Percentiles rank a stretch among this genome's conserved stretches.
phyloP scores from a whole-genome alignment of 1,139 yeast genomes.

The Debaryomyces coudertii region DNA sequence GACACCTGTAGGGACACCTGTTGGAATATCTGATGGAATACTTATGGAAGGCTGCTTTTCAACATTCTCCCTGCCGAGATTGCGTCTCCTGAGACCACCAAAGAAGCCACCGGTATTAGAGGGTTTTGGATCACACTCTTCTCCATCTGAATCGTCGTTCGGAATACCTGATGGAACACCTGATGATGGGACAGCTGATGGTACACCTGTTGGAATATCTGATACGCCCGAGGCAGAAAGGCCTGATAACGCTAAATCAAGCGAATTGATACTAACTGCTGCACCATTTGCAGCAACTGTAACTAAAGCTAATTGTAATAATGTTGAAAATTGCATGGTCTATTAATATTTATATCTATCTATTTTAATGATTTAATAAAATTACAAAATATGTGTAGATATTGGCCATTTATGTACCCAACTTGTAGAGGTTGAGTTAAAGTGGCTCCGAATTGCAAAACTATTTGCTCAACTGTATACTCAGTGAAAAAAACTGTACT shows the following conservation, averaged over 20 bases:
- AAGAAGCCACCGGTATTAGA: background rate
- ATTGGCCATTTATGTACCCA: background rate
- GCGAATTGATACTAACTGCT: background rate
- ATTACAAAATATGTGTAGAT: background rate
- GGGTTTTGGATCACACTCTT: background rate
- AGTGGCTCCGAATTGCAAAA: conserved; percentile 3
- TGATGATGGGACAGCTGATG: background rate
- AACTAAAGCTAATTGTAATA: background rate
- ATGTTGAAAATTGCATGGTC: conserved; percentile 1
- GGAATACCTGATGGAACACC: background rate
- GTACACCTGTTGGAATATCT: background rate
- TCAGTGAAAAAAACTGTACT: background rate
- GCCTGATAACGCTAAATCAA: background rate
- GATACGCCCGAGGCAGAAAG: background rate
- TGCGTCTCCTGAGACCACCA: background rate
- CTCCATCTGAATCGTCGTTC: background rate
- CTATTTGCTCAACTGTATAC: background rate
- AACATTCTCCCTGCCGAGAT: background rate
- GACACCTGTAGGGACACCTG: background rate
- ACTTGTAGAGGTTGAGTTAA: background rate
- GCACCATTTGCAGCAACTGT: conserved; percentile 3
- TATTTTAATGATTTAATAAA: background rate
- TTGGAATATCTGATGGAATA: background rate
- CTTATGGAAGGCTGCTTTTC: no score
- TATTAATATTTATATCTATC: background rate